A percentile compares a stretch with the other conserved stretches of the same genome.
phyloP scores from a whole-genome alignment of 768 basidiomycete species.

The Termitomyces heimii region DNA sequence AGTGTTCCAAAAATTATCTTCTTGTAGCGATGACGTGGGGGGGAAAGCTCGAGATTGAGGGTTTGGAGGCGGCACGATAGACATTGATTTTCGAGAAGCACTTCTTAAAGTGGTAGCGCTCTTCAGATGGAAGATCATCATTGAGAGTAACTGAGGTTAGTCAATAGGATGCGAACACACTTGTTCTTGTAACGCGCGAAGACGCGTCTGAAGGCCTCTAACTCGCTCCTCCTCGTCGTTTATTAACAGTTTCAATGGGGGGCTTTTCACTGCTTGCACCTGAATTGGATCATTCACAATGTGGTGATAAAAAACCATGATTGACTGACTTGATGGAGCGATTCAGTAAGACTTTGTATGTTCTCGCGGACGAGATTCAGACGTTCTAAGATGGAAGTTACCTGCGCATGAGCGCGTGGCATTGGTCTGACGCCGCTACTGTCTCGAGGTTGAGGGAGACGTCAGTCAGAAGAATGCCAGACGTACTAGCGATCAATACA shows the following conservation, averaged over 20 bases:
- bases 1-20: conserved; percentile 61
- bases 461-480: neutral
- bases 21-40: conserved; percentile 29
- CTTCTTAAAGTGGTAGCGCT: neutral
- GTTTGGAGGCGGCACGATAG: conserved; percentile 8
- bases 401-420: conserved; percentile 44
- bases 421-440: conserved; percentile 42
- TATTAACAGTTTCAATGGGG: conserved; percentile 27
- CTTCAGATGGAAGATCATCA: conserved; percentile 16
- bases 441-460: conserved; percentile 5
- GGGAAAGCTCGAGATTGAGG: conserved; percentile 13
- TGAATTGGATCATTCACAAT: conserved; percentile 14
- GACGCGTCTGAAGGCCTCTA: conserved; percentile 27
- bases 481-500: conserved; percentile 76
- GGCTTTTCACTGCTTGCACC: conserved; percentile 18
- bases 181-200: conserved; percentile 35
- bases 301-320: neutral
- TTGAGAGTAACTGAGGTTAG: neutral
- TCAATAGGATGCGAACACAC: conserved; percentile 18
- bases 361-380: conserved; percentile 31
- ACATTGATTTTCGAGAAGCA: neutral
- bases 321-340: conserved; percentile 25
- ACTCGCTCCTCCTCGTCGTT: conserved; percentile 38
- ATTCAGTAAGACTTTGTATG: conserved; percentile 27
- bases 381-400: conserved; percentile 33